These are phyloP conservation scores for Sordariomycetes sp. DNA, from an alignment of 2,329 filamentous ascomycete species.

Conservation along the genomic window DNA sequence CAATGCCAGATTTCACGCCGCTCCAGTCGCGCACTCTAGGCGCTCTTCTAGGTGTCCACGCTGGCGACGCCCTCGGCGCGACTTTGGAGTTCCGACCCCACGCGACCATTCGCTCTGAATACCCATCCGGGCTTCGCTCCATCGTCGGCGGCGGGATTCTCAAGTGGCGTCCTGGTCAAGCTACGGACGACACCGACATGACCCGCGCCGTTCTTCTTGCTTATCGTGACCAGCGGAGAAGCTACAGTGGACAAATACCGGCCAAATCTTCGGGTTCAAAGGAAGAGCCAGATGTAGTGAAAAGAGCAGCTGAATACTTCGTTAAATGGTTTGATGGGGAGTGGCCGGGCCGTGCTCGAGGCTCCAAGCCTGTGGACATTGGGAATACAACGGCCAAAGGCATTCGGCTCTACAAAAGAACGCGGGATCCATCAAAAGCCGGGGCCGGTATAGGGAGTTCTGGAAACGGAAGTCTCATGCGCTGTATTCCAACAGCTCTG, in stretches of 20 bases:
- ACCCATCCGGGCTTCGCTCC: slow-evolving; percentile 26
- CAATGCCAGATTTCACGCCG: too few species aligned
- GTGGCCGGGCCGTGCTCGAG: slow-evolving; percentile 28
- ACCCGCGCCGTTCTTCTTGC: slow-evolving; percentile 34
- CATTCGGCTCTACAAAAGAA: slow-evolving; percentile 16
- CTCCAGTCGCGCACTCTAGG: too few species aligned
- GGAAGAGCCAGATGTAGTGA: slow-evolving; percentile 15
- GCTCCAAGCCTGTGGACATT: slow-evolving; percentile 24
- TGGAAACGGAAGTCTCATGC: slow-evolving; percentile 38
- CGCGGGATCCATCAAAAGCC: slow-evolving; percentile 16
- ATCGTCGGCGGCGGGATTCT: slow-evolving; percentile 36
- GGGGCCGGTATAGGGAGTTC: slow-evolving; percentile 28
- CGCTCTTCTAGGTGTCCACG: too few species aligned
- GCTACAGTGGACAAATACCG: background rate
- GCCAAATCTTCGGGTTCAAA: background rate
- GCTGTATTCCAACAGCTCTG: slow-evolving; percentile 34
- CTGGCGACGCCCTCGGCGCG: slow-evolving; percentile 36
- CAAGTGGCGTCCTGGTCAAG: slow-evolving; percentile 29
- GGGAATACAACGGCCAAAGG: slow-evolving; percentile 27
- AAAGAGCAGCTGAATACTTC: slow-evolving; percentile 25
- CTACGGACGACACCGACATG: slow-evolving; percentile 39
- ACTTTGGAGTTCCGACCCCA: slow-evolving; percentile 32
- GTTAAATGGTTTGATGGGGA: slow-evolving; percentile 29
- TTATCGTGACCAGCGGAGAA: slow-evolving; percentile 18
- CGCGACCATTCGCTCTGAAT: slow-evolving; percentile 15